A percentile compares a stretch with the other conserved stretches of the same genome.
Evolutionary conservation across 805 yeast genomes (phyloP).

Genomic region (Lipomyces mesembrius): DNA sequence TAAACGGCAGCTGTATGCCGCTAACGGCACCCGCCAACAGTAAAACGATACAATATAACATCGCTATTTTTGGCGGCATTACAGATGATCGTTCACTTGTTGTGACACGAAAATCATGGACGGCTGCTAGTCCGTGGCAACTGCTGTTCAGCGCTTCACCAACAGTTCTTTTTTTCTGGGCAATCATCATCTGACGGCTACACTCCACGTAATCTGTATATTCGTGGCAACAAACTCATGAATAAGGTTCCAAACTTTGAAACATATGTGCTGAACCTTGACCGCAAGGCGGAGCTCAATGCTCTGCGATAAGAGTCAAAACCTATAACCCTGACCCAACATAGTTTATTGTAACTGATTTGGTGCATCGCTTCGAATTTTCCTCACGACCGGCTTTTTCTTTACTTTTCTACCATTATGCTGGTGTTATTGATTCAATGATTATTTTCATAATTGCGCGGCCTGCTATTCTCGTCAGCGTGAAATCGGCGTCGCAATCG

Average conservation of each 20-base stretch:
- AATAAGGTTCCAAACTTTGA: background rate
- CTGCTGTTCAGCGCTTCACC: background rate
- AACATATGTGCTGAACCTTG: background rate
- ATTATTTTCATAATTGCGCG: background rate
- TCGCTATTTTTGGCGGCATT: background rate
- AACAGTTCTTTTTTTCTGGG: too few species aligned
- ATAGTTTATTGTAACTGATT: too few species aligned
- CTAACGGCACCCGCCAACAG: slow-evolving; percentile 4
- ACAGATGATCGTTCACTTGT: too few species aligned
- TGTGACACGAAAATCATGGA: background rate
- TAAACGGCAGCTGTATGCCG: slow-evolving; percentile 32
- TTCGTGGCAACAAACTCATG: background rate
- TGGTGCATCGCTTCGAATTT: too few species aligned
- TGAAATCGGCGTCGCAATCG: background rate
- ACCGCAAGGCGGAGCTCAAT: background rate
- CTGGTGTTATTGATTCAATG: background rate
- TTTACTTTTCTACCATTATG: background rate
- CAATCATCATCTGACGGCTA: background rate
- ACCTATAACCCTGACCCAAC: background rate
- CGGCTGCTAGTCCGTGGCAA: background rate
- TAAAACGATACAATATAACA: background rate
- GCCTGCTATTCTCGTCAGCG: background rate
- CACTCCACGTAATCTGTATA: background rate
- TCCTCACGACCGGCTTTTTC: background rate
- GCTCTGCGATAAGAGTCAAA: background rate